Evolutionary conservation across 1,139 yeast genomes (phyloP).

Genomic region (Suhomyces maxii): DNA sequence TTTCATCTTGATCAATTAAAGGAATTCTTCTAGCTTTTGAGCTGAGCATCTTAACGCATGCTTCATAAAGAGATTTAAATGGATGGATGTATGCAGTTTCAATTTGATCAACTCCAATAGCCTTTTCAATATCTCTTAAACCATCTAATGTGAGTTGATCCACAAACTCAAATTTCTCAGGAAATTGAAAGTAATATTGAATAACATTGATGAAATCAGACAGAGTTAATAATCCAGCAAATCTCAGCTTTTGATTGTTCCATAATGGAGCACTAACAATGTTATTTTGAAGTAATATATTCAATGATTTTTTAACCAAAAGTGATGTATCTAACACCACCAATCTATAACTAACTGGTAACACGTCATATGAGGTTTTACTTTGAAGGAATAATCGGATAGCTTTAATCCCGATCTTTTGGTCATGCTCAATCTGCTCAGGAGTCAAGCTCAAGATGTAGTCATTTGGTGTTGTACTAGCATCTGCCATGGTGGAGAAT

Average conservation of each 20-base stretch:
- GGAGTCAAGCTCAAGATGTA: conserved; percentile 43
- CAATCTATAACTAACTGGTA: conserved; percentile 91
- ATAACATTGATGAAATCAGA: conserved; percentile 93
- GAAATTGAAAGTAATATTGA: conserved; percentile 89
- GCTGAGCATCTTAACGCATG: conserved; percentile 89
- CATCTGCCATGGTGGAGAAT: conserved; percentile 9
- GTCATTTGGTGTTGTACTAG: conserved; percentile 41
- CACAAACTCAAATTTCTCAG: conserved; percentile 86
- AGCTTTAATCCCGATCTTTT: conserved; percentile 67
- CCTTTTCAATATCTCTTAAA: conserved; percentile 78
- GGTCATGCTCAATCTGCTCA: conserved; percentile 56
- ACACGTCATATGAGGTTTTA: conserved; percentile 92
- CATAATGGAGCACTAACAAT: conserved; percentile 97
- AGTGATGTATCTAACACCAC: conserved; percentile 92
- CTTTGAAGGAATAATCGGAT: conserved; percentile 82
- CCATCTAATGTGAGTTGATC: conserved; percentile 87
- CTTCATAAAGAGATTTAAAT: conserved; percentile 84
- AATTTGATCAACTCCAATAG: conserved; percentile 84
- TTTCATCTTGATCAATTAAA: conserved; percentile 89
- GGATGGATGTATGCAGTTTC: conserved; percentile 93
- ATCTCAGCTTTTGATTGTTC: conserved; percentile 85
- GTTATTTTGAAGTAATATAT: conserved; percentile 86
- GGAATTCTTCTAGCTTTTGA: conserved; percentile 94
- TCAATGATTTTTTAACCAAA: conserved; percentile 85
- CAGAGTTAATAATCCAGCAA: conserved; percentile 92